These are phyloP conservation scores for Lactarius akahatsu DNA, from an alignment of 768 basidiomycete genomes.

Conservation along the genomic window DNA sequence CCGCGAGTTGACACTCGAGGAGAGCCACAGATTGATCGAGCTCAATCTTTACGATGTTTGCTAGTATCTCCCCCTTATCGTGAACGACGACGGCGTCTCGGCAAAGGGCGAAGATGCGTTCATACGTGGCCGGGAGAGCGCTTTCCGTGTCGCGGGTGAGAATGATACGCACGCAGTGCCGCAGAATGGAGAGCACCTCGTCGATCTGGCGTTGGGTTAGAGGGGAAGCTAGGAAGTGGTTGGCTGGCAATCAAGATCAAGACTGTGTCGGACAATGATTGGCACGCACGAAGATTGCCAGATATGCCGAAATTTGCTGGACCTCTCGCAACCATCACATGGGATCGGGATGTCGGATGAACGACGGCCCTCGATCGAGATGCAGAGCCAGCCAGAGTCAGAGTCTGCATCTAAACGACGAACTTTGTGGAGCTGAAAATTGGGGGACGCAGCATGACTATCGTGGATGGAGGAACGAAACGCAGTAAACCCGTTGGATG, in stretches of 20 bases:
- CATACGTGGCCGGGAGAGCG: conserved; percentile 49
- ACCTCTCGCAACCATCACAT: conserved; percentile 32
- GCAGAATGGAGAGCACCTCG: conserved; percentile 36
- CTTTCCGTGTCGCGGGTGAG: conserved; percentile 38
- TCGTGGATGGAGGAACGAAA: conserved; percentile 42
- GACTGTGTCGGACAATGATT: neutral
- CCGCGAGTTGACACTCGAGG: conserved; percentile 42
- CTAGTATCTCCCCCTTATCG: conserved; percentile 56
- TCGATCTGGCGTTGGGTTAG: conserved; percentile 22
- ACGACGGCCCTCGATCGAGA: conserved; percentile 45
- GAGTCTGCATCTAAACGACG: conserved; percentile 64
- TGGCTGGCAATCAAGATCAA: no score
- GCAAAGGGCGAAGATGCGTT: conserved; percentile 57
- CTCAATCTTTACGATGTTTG: conserved; percentile 56
- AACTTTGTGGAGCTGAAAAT: conserved; percentile 65
- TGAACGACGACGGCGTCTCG: conserved; percentile 52
- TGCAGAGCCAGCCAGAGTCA: conserved; percentile 66
- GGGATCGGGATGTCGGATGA: conserved; percentile 31
- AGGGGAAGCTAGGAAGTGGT: conserved; percentile 26
- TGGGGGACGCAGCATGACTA: conserved; percentile 41
- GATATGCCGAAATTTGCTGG: conserved; percentile 50
- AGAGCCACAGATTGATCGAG: conserved; percentile 53
- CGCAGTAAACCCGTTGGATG: conserved; percentile 51
- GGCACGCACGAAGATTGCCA: conserved; percentile 39
- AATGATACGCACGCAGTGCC: conserved; percentile 40